Evolutionary conservation across 2,329 filamentous ascomycete species (phyloP).

Genomic region (Curvularia spicifera): DNA sequence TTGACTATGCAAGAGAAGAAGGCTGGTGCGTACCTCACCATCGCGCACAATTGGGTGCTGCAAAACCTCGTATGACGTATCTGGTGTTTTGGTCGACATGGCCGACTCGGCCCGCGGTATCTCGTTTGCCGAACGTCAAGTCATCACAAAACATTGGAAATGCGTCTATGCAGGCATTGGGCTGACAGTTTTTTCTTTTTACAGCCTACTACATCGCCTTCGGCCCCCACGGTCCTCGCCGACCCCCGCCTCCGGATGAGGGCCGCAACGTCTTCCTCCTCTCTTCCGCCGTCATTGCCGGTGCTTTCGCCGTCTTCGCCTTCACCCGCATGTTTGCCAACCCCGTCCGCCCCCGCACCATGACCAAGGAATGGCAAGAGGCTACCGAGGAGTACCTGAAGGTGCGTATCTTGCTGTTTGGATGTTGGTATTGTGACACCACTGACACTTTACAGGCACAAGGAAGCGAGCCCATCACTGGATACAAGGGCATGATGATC

Average conservation of each 20-base stretch:
- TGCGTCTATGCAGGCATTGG: slow-evolving; percentile 17
- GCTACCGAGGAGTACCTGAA: slow-evolving; percentile 91
- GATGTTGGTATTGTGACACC: slow-evolving; percentile 6
- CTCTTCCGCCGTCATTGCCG: slow-evolving; percentile 70
- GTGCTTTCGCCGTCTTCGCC: slow-evolving; percentile 74
- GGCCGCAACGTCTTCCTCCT: slow-evolving; percentile 77
- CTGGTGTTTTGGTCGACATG: slow-evolving; percentile 29
- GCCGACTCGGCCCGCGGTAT: slow-evolving; percentile 29
- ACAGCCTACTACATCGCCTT: slow-evolving; percentile 99
- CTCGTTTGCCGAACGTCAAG: slow-evolving; percentile 18
- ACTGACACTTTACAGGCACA: slow-evolving; percentile 40
- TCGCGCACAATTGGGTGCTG: slow-evolving; percentile 21
- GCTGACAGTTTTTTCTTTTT: slow-evolving; percentile 32
- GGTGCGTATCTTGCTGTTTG: slow-evolving; percentile 61
- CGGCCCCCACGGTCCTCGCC: slow-evolving; percentile 91
- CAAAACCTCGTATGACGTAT: slow-evolving; percentile 40
- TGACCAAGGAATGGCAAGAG: slow-evolving; percentile 98
- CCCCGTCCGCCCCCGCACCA: slow-evolving; percentile 74
- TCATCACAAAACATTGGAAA: slow-evolving; percentile 18
- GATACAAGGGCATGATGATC: slow-evolving; percentile 50
- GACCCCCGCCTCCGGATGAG: slow-evolving; percentile 82
- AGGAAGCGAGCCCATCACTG: slow-evolving; percentile 49
- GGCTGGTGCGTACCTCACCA: slow-evolving; percentile 75
- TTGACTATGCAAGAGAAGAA: slow-evolving; percentile 98
- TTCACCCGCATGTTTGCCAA: slow-evolving; percentile 72